These are phyloP conservation scores for Fusarium globosum DNA, from an alignment of 2,329 filamentous ascomycete genomes.

Conservation along the genomic window DNA sequence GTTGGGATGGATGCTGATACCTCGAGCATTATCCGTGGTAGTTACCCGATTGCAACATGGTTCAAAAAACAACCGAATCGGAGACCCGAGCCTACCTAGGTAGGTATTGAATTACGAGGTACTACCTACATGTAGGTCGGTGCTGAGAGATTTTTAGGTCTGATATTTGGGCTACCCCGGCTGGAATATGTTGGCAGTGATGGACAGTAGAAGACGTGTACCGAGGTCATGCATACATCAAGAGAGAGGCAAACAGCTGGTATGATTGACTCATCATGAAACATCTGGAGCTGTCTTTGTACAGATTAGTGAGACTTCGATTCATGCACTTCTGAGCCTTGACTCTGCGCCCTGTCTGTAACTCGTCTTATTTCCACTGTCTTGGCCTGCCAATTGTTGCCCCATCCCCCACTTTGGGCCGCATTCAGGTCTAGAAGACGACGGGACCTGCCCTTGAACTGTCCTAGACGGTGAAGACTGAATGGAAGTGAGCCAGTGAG, in stretches of 20 bases:
- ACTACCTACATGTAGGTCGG: not conserved
- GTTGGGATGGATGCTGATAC: not conserved
- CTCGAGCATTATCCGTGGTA: not conserved
- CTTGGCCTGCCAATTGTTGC: slow-evolving; percentile 33
- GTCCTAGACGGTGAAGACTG: not conserved
- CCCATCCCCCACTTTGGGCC: slow-evolving; percentile 40
- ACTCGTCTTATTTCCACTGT: slow-evolving; percentile 20
- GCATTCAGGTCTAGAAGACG: slow-evolving; percentile 26
- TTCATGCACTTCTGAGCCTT: slow-evolving; percentile 14
- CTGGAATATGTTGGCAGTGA: not conserved
- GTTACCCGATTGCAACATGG: slow-evolving; percentile 18
- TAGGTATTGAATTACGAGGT: not conserved
- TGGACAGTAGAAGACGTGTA: not conserved
- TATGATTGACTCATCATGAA: slow-evolving; percentile 32
- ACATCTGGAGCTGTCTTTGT: slow-evolving; percentile 16
- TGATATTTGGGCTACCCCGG: not conserved
- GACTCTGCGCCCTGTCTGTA: slow-evolving; percentile 11
- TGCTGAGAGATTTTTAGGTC: not conserved
- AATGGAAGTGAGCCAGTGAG: slow-evolving; percentile 5
- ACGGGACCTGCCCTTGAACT: not conserved
- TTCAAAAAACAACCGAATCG: slow-evolving; percentile 9
- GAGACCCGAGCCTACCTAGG: not conserved
- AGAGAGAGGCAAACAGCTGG: slow-evolving; percentile 9
- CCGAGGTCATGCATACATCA: slow-evolving; percentile 17
- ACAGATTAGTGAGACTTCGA: not conserved